Percentiles rank a stretch among this genome's conserved stretches.
Conservation (phyloP, 768 basidiomycete genomes). For the Leccinum variicolor region DNA sequence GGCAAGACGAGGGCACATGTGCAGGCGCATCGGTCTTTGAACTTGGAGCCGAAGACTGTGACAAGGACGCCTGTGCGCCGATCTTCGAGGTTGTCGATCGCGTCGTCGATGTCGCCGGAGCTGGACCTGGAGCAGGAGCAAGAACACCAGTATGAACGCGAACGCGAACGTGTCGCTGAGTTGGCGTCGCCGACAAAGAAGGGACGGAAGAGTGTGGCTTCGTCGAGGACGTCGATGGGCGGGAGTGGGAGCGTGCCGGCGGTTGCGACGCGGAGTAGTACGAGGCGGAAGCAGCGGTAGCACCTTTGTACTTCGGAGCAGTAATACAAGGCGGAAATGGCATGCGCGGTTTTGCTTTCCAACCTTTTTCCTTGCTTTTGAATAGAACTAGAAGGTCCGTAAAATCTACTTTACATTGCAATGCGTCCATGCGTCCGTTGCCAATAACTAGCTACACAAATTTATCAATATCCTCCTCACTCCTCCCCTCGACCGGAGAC, state of each 20-base stretch:
- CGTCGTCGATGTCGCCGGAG: constrained; percentile 35
- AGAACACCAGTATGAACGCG: background rate
- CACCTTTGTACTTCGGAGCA: background rate
- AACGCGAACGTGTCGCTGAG: constrained; percentile 4
- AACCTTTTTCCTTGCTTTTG: too few species aligned
- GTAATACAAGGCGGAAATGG: too few species aligned
- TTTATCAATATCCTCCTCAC: too few species aligned
- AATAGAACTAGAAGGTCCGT: too few species aligned
- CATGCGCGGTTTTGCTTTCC: too few species aligned
- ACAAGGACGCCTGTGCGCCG: constrained; percentile 30
- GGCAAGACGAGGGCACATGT: constrained; percentile 16
- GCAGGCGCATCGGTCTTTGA: background rate
- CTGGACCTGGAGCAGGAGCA: background rate
- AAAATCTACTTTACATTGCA: too few species aligned
- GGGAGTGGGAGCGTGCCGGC: constrained; percentile 8
- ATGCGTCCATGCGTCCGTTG: too few species aligned
- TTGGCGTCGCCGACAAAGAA: constrained; percentile 22
- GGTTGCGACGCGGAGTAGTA: constrained; percentile 26
- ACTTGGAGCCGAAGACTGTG: background rate
- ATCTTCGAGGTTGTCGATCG: constrained; percentile 38
- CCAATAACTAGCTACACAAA: too few species aligned
- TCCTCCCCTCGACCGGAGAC: too few species aligned
- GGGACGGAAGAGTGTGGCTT: constrained; percentile 20
- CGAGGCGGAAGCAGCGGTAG: constrained; percentile 30
- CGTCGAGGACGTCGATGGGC: constrained; percentile 7